phyloP scores from a whole-genome alignment of 1,139 yeast genomes.

The Debaryomyces singareniensis region DNA sequence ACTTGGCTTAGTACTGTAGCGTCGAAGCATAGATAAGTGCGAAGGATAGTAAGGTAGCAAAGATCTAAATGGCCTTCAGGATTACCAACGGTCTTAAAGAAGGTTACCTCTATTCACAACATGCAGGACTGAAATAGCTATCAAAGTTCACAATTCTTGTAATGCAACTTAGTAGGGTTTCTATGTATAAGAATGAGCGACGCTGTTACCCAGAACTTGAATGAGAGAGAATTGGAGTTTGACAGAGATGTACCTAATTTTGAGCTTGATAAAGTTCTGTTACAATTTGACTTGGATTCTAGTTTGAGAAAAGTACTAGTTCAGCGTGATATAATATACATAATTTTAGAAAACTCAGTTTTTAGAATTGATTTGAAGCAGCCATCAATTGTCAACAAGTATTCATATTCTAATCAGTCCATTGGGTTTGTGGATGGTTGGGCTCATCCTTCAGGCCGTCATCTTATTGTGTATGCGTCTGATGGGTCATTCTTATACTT shows the following conservation, averaged over 20 bases:
- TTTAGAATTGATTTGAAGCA: conserved; percentile 30
- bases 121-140: no score
- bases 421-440: conserved; percentile 21
- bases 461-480: conserved; percentile 26
- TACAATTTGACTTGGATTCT: conserved; percentile 31
- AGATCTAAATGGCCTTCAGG: no score
- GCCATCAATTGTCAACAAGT: conserved; percentile 29
- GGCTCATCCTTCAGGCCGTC: conserved; percentile 35
- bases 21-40: no score
- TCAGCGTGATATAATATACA: conserved; percentile 28
- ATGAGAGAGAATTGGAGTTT: background rate
- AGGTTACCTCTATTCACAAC: no score
- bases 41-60: no score
- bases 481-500: conserved; percentile 23
- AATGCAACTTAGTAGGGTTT: no score
- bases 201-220: no score
- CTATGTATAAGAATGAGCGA: no score
- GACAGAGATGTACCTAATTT: conserved; percentile 18
- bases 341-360: conserved; percentile 17
- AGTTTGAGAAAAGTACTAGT: conserved; percentile 22
- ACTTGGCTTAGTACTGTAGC: no score
- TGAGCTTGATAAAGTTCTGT: conserved; percentile 36
- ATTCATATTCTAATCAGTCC: conserved; percentile 16
- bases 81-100: no score
- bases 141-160: no score